A percentile compares a stretch with the other conserved stretches of the same genome.
Evolutionary conservation across 495 filamentous ascomycete species (phyloP).

Genomic region (Penicillium diatomitis): DNA sequence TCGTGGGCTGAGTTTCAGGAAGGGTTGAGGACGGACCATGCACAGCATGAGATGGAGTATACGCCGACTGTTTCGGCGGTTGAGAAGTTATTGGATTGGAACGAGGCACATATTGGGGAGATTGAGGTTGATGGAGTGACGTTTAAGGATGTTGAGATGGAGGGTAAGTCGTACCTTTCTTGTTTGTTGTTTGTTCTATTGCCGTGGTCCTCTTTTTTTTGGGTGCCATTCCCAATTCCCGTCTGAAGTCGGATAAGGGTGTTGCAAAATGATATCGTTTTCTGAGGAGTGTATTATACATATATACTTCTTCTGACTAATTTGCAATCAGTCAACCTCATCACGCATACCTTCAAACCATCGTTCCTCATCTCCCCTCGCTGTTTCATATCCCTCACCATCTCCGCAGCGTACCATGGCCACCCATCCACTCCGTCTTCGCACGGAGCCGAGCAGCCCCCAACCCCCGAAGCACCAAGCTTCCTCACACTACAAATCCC

Average conservation of each 20-base stretch:
- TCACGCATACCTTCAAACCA: constrained; percentile 33
- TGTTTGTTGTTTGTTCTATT: constrained; percentile 36
- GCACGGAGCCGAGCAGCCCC: neutral
- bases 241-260: no score
- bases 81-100: constrained; percentile 45
- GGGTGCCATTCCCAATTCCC: no score
- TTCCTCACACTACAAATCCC: constrained; percentile 51
- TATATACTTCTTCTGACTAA: neutral
- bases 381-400: constrained; percentile 27
- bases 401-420: constrained; percentile 19
- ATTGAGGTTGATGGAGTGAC: constrained; percentile 24
- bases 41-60: constrained; percentile 59
- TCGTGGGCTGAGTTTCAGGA: constrained; percentile 55
- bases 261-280: no score
- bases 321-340: constrained; percentile 31
- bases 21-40: constrained; percentile 53
- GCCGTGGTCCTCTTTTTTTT: constrained; percentile 7
- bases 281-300: no score
- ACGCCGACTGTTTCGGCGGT: constrained; percentile 58
- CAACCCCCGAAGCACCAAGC: constrained; percentile 10
- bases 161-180: constrained; percentile 22
- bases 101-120: constrained; percentile 21
- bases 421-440: neutral
- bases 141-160: constrained; percentile 39
- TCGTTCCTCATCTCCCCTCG: constrained; percentile 26